phyloP scores from a whole-genome alignment of 2,329 filamentous ascomycete species.

The Dothistroma septosporum region DNA sequence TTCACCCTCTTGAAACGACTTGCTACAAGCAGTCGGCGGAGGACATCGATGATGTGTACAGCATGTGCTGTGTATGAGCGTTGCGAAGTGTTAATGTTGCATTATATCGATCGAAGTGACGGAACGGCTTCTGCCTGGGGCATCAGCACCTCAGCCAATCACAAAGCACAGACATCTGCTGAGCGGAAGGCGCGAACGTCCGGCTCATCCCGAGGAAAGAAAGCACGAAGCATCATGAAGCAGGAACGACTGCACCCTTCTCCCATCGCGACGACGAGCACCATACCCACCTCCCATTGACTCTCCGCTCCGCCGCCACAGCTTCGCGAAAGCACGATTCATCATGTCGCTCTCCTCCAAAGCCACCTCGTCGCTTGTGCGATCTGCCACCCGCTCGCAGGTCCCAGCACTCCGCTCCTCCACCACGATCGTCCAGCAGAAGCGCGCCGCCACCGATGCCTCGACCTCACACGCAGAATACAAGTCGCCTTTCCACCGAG shows the following conservation, averaged over 20 bases:
- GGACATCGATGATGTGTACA: background rate
- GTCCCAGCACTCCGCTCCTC: slow-evolving; percentile 45
- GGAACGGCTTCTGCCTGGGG: background rate
- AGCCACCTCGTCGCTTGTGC: slow-evolving; percentile 45
- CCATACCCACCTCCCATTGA: slow-evolving; percentile 19
- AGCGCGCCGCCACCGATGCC: slow-evolving; percentile 33
- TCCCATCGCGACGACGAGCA: slow-evolving; percentile 1
- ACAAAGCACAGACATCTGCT: background rate
- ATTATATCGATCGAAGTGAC: background rate
- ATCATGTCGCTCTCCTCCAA: slow-evolving; percentile 48
- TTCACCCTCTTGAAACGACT: too few relatives aligned
- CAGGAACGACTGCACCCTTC: slow-evolving; percentile 8
- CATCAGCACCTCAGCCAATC: background rate
- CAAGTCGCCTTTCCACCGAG: slow-evolving; percentile 54
- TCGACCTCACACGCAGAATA: slow-evolving; percentile 42
- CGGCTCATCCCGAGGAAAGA: slow-evolving; percentile 1
- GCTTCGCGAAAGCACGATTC: slow-evolving; percentile 29
- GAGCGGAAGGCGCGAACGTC: background rate
- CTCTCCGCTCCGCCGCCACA: slow-evolving; percentile 15
- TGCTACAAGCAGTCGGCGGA: background rate
- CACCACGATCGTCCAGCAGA: slow-evolving; percentile 43
- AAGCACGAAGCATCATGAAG: background rate
- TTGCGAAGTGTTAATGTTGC: background rate
- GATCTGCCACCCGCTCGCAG: slow-evolving; percentile 46
- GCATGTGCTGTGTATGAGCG: background rate